A percentile compares a stretch with the other conserved stretches of the same genome.
Evolutionary conservation across 2,329 filamentous ascomycete genomes (phyloP).

Genomic region (Colletotrichum sp.): DNA sequence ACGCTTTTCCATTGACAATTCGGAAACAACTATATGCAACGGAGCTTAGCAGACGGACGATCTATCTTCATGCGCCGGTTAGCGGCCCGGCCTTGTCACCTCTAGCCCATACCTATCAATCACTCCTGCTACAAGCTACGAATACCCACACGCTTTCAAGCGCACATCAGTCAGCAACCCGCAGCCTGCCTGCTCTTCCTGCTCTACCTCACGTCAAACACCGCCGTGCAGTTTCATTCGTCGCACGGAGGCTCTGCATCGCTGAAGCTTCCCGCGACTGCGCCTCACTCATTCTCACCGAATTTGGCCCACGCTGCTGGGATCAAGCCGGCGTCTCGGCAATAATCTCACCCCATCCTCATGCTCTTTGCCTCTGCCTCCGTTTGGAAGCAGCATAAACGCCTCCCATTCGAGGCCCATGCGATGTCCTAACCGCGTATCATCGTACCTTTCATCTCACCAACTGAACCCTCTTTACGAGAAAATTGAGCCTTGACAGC

Average conservation of each 20-base stretch:
- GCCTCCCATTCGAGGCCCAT: conserved; percentile 10
- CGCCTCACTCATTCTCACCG: conserved; percentile 8
- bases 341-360: background rate
- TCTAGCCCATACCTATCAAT: background rate
- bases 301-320: background rate
- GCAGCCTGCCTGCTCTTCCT: background rate
- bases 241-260: conserved; percentile 3
- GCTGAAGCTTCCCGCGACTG: conserved; percentile 17
- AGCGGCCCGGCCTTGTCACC: background rate
- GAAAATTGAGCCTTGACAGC: background rate
- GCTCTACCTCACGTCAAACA: background rate
- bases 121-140: background rate
- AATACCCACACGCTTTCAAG: background rate
- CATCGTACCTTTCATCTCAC: background rate
- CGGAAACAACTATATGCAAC: background rate
- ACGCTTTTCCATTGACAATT: background rate
- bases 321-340: conserved; percentile 7
- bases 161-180: background rate
- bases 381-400: conserved; percentile 17
- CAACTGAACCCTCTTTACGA: background rate
- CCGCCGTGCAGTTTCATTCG: background rate
- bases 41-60: background rate
- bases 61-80: background rate
- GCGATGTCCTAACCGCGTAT: conserved; percentile 6
- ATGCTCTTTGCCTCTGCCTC: background rate